A percentile compares a stretch with the other conserved stretches of the same genome.
Evolutionary conservation across 768 basidiomycete genomes (phyloP).

Genomic region (Rhodotorula diobovata): DNA sequence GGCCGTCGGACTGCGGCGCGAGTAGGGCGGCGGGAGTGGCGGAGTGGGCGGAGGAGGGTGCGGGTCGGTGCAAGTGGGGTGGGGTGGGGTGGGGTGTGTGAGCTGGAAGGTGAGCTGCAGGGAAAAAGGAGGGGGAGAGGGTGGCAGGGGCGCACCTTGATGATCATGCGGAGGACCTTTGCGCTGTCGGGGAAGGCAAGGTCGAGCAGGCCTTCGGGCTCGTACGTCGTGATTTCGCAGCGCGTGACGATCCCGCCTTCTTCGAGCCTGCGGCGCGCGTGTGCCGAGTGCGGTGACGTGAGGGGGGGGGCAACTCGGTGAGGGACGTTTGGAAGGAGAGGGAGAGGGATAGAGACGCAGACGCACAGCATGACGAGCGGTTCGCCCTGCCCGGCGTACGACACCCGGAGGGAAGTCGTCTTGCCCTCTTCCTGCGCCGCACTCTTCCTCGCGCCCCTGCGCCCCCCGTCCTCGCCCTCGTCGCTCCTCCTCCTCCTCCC

Average conservation of each 20-base stretch:
- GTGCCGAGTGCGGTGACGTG: no score
- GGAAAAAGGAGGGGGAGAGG: not conserved
- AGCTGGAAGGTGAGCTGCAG: not conserved
- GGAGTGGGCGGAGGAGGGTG: no score
- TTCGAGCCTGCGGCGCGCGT: constrained; percentile 48
- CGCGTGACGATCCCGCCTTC: constrained; percentile 75
- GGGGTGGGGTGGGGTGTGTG: no score
- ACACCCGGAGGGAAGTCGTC: constrained; percentile 37
- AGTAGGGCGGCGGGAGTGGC: not conserved
- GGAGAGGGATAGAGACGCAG: no score
- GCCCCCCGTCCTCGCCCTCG: constrained; percentile 4
- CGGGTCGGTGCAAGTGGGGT: no score
- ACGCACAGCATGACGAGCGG: constrained; percentile 42
- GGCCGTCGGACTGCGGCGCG: constrained; percentile 69
- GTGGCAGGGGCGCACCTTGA: constrained; percentile 58
- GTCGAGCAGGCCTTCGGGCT: constrained; percentile 73
- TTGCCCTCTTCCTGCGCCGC: constrained; percentile 5
- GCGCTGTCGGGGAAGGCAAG: constrained; percentile 68
- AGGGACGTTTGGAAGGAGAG: not conserved
- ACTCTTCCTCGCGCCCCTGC: not conserved
- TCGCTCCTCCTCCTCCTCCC: constrained; percentile 12
- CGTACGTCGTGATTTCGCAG: constrained; percentile 79
- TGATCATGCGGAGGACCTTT: constrained; percentile 73
- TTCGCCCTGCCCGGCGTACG: constrained; percentile 35
- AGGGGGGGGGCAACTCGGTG: no score